Evolutionary conservation across 768 basidiomycete species (phyloP).

Genomic region (Termitomyces heimii): DNA sequence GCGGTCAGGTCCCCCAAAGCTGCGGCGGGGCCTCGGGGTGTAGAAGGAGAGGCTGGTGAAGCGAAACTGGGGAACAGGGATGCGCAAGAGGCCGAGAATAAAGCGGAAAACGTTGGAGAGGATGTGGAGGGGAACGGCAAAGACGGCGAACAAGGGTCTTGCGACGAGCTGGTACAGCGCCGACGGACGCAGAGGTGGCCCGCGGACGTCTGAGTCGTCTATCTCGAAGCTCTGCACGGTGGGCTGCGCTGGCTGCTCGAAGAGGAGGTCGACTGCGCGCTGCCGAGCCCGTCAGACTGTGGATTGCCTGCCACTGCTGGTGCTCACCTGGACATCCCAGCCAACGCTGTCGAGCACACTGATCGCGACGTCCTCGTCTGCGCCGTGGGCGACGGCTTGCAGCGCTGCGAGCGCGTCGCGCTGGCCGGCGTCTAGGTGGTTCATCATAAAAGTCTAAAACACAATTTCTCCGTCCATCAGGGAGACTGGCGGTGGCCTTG

Average conservation of each 20-base stretch:
- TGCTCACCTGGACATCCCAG: slow-evolving; percentile 66
- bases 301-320: neutral
- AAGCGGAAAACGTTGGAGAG: slow-evolving; percentile 58
- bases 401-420: slow-evolving; percentile 38
- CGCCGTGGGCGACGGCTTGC: slow-evolving; percentile 51
- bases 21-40: slow-evolving; percentile 29
- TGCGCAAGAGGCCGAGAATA: slow-evolving; percentile 58
- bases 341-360: slow-evolving; percentile 53
- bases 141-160: slow-evolving; percentile 39
- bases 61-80: slow-evolving; percentile 56
- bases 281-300: slow-evolving; percentile 15
- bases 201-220: slow-evolving; percentile 39
- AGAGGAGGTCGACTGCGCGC: slow-evolving; percentile 58
- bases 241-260: slow-evolving; percentile 26
- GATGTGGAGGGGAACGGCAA: slow-evolving; percentile 57
- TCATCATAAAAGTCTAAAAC: slow-evolving; percentile 8
- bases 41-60: slow-evolving; percentile 46
- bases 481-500: no score
- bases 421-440: slow-evolving; percentile 14
- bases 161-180: slow-evolving; percentile 10
- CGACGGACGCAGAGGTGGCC: slow-evolving; percentile 8
- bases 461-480: neutral
- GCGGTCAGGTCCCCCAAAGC: slow-evolving; percentile 51
- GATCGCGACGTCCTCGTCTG: slow-evolving; percentile 58
- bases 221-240: slow-evolving; percentile 38